A percentile compares a stretch with the other conserved stretches of the same genome.
Conservation (phyloP, 148 eudicot species). For the Silene conica region DNA sequence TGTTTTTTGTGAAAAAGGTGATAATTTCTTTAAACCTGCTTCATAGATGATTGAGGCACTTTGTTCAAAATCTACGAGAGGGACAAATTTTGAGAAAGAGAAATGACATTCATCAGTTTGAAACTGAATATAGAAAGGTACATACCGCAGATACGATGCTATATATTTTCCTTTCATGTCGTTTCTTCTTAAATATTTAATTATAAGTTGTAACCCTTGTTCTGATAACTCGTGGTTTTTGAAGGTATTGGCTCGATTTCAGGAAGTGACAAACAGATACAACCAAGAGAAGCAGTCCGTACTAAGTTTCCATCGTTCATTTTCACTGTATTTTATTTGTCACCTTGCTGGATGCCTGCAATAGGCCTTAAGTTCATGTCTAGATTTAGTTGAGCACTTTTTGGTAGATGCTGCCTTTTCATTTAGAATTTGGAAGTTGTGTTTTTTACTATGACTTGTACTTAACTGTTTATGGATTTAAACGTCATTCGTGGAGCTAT, state of each 20-base stretch:
- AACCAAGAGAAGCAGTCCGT: constrained; percentile 86
- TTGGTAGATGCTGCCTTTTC: no score
- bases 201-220: not conserved
- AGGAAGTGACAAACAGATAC: constrained; percentile 89
- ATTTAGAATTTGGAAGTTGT: no score
- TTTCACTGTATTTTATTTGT: not conserved
- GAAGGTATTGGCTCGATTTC: constrained; percentile 89
- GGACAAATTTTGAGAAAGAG: constrained; percentile 66
- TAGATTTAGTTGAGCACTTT: not conserved
- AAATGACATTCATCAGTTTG: constrained; percentile 88
- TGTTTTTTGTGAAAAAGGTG: constrained; percentile 49
- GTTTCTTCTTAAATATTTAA: not conserved
- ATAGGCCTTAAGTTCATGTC: not conserved
- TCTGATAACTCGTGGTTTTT: constrained; percentile 14
- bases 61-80: constrained; percentile 67
- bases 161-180: not conserved
- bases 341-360: not conserved
- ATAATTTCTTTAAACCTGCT: constrained; percentile 96
- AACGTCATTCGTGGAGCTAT: no score
- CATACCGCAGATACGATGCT: not conserved
- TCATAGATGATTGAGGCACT: constrained; percentile 84
- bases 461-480: no score
- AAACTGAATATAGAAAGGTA: constrained; percentile 94
- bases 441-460: no score
- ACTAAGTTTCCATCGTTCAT: constrained; percentile 37